Base-by-base conservation (phyloP, 2,329 filamentous ascomycete genomes). In the Pezicula neosporulosa region DNA sequence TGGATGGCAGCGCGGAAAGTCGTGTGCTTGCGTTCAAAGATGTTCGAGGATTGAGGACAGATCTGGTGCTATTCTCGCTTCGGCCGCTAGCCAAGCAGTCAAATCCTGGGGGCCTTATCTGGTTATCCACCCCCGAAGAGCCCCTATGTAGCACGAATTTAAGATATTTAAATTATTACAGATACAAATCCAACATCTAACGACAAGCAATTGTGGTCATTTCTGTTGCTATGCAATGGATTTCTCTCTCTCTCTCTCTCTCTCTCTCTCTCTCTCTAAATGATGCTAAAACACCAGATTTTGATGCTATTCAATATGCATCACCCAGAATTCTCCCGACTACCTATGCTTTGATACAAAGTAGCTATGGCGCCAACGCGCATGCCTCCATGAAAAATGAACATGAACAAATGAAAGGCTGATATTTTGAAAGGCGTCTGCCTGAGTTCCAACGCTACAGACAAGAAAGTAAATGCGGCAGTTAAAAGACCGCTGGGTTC, bases 351-450 rank as follows among this genome's bases (percentile, higher is more conserved):
- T 57, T 59, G 56, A 58, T 62, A 63, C 59, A 63, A 33, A 49
- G 42, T 57, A 57, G 50, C 45, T 56, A 51, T 53, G 51, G 56
- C 48, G 46, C 49, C 39, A 38, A 52, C 49, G 51, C 56, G 56
- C 54, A 59, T 59, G 55, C 56, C 56, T 56, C 49, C 57, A 60
- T 53, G 52, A 47, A 47, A 58, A 60, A 45, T 46, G 39, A 51
- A 58, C 44, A 51, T 55, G 36, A 57, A 63, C 56, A 65, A 64
- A 63, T 49, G 59, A 64, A 63, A 65, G 57, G 47, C 50, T 39
- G 19, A 16, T 16, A 33, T 33, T 39, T 39, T 16, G 36, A 19
- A 41, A 28, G 37, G 19, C 39, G 24, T 46, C 19, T 46, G 44
- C 38, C 35, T 24, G 19, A 37, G 30, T 46, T 21, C 18, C 21